Evolutionary conservation across 768 basidiomycete species (phyloP).

Genomic region (Tricholoma matsutake): DNA sequence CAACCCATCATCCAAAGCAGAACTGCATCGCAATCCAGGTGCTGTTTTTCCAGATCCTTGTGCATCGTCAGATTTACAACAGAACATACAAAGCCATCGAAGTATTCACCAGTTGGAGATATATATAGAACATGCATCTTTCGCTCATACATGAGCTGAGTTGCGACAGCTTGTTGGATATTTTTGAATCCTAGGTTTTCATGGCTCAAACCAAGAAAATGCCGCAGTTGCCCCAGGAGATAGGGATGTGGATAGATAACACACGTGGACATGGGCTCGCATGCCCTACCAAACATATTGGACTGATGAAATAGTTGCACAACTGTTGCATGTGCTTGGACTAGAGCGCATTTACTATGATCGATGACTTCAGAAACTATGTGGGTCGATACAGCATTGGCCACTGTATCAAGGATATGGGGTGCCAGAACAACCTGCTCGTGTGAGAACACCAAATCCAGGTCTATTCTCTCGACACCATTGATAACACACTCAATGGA

Average conservation of each 20-base stretch:
- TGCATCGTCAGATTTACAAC: neutral
- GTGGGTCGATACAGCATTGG: neutral
- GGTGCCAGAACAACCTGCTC: neutral
- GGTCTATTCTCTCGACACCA: neutral
- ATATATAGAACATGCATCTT: conserved; percentile 6
- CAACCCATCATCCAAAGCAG: conserved; percentile 4
- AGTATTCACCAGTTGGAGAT: conserved; percentile 4
- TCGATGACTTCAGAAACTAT: neutral
- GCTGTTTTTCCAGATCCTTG: conserved; percentile 14
- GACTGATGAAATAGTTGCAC: neutral
- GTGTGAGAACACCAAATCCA: neutral
- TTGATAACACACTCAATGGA: neutral
- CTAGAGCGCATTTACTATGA: neutral
- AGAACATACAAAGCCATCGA: neutral
- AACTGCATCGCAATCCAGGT: neutral
- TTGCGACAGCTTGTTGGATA: neutral
- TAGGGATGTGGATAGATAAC: neutral
- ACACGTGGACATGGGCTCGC: neutral
- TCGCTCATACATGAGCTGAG: conserved; percentile 5
- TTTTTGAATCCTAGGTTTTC: neutral
- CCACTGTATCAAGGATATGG: no score
- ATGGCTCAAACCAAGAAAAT: neutral
- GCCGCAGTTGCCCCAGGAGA: neutral
- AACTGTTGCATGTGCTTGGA: neutral
- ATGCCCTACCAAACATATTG: neutral